A percentile compares a stretch with the other conserved stretches of the same genome.
phyloP scores from a whole-genome alignment of 495 filamentous ascomycete species.

The Achaetomiella virescens region DNA sequence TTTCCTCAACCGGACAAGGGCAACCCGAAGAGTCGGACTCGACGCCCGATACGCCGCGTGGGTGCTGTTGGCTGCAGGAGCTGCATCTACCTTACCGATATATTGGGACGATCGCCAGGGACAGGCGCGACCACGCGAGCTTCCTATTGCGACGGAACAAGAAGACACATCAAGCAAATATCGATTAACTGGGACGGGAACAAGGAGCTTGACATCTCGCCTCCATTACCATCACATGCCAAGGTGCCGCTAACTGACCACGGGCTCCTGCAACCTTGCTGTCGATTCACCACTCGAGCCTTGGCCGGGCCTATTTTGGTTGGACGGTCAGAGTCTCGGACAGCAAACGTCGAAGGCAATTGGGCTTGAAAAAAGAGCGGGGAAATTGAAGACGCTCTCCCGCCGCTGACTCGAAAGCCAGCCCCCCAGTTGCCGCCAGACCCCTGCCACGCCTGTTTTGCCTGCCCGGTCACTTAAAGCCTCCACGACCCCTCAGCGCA shows the following conservation, averaged over 20 bases:
- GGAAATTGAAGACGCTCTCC: slow-evolving; percentile 21
- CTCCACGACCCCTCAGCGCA: slow-evolving; percentile 25
- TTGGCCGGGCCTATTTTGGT: slow-evolving; percentile 14
- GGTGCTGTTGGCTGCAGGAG: slow-evolving; percentile 25
- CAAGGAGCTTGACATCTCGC: not conserved
- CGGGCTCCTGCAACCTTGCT: slow-evolving; percentile 4
- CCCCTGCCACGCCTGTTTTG: slow-evolving; percentile 14
- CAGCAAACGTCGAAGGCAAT: slow-evolving; percentile 2
- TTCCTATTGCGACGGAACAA: not conserved
- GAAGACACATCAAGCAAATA: slow-evolving; percentile 10
- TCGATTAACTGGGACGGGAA: not conserved
- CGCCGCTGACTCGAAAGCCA: slow-evolving; percentile 25
- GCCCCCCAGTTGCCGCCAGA: slow-evolving; percentile 21
- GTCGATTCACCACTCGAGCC: slow-evolving; percentile 13
- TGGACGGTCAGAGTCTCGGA: not conserved
- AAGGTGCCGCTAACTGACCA: slow-evolving; percentile 25
- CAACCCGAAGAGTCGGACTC: slow-evolving; percentile 22
- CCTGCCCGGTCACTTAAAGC: slow-evolving; percentile 11
- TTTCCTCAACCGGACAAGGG: slow-evolving; percentile 6
- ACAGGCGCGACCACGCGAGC: slow-evolving; percentile 13
- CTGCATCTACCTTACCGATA: slow-evolving; percentile 13
- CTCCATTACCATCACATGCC: slow-evolving; percentile 18
- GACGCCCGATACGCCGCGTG: slow-evolving; percentile 18
- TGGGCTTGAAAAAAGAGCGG: slow-evolving; percentile 12
- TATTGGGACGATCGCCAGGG: slow-evolving; percentile 13